Evolutionary conservation across 805 yeast genomes (phyloP), one percentile per base, ranked within the genome.

Genomic region (Ogataea sp.): DNA sequence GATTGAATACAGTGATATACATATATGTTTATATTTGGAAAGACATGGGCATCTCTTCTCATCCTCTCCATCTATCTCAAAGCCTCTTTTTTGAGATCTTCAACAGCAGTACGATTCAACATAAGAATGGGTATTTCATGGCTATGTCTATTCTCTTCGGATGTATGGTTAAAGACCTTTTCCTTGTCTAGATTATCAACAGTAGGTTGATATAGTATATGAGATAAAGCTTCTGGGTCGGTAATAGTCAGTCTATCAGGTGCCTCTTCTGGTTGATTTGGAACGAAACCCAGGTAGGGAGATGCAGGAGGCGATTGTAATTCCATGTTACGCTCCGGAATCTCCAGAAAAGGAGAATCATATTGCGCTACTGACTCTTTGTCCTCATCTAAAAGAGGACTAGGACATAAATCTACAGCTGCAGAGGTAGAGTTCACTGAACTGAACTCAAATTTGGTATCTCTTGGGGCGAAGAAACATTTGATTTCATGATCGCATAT

Each of bases 241-340:
- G 56, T 51, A 38, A 58, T 45, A 4, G 56, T 51, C 23, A 49
- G 41, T 29, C 45, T 49, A 36, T 56, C 59, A 10, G 64, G 64
- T 5, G 62, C 52, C 3, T 59, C 64, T 38, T 59, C 64, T 1
- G 58, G 58, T 20, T 30, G 26, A 39, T 43, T 43, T 29, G 50
- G 51, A 14, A 49, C 45, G 44, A 51, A 59, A 2, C 62, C 62
- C 20, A 58, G 43, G 37, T 59, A 59, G 3, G 65, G 65, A 1
- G 65, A 59, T 1, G 62, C 54, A 7, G 65, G 65, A 6, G 65
- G 65, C 0, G 65, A 59, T 43, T 56, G 60, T 34, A 59, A 43
- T 35, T 59, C 61, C 1, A 59, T 43, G n/a, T 44, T 48, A 7
- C 55, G 47, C 23, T 48, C 51, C 1, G 64, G 64, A 3, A 53